Conservation (phyloP, 345 rosid genomes). For the Eutrema heterophyllum region DNA sequence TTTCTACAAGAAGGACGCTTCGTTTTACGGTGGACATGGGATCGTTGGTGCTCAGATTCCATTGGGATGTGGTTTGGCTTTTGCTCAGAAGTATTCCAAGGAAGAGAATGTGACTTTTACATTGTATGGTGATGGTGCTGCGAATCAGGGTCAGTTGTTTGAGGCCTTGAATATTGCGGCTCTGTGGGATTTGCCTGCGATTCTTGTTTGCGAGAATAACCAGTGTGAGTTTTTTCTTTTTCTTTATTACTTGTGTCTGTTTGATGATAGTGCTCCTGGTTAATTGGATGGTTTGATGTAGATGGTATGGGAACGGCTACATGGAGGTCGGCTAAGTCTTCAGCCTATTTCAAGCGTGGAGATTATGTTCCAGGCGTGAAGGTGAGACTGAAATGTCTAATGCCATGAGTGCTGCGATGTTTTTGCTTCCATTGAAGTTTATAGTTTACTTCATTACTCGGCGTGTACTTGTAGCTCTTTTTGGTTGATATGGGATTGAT, state of each 20-base stretch:
- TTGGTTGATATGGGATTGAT: not conserved
- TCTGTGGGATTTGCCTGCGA: conserved; percentile 92
- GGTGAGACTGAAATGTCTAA: conserved; percentile 36
- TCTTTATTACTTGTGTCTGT: not conserved
- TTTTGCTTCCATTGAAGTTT: not conserved
- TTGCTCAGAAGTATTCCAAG: conserved; percentile 87
- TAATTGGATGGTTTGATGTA: conserved; percentile 27
- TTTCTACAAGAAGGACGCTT: conserved; percentile 80
- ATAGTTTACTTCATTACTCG: not conserved
- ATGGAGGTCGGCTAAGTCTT: conserved; percentile 96
- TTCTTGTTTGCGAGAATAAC: conserved; percentile 95
- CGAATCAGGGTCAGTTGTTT: conserved; percentile 95
- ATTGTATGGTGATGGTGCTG: conserved; percentile 94
- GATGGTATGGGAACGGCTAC: conserved; percentile 99
- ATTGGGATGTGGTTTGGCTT: conserved; percentile 90
- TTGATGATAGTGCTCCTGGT: not conserved
- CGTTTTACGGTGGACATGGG: conserved; percentile 96
- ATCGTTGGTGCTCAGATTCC: conserved; percentile 99
- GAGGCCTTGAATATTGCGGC: conserved; percentile 95
- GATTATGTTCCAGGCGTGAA: conserved; percentile 99
- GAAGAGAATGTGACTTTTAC: conserved; percentile 82
- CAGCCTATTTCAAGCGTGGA: conserved; percentile 90
- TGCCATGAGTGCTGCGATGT: not conserved
- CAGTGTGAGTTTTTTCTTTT: conserved; percentile 49
- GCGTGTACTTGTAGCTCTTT: not conserved